phyloP scores from a whole-genome alignment of 2,329 filamentous ascomycete species.

The Fusarium pseudoanthophilum region DNA sequence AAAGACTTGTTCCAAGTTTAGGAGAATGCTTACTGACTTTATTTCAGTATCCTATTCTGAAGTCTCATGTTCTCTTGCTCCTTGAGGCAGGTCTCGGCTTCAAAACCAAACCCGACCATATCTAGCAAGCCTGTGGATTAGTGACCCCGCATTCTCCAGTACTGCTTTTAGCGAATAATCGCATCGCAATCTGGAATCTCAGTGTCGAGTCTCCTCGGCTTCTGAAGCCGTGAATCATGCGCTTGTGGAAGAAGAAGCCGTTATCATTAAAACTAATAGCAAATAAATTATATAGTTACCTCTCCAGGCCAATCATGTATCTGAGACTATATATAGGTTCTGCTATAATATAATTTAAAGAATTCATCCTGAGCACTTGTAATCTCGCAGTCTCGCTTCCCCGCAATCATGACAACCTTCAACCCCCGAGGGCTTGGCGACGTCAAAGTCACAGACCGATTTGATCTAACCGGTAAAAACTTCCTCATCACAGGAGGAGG shows the following conservation, averaged over 20 bases:
- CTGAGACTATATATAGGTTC: rapidly evolving
- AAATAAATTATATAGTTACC: not conserved
- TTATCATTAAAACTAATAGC: not conserved
- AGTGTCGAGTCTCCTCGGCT: not conserved
- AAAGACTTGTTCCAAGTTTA: no score
- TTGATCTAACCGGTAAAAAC: not conserved
- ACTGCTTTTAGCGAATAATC: not conserved
- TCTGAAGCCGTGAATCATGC: not conserved
- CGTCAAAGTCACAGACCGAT: not conserved
- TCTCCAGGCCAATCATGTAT: not conserved
- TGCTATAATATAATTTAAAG: no score
- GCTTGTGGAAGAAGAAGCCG: not conserved
- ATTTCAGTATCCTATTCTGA: no score
- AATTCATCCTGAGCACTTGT: not conserved
- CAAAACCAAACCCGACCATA: no score
- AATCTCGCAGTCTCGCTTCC: not conserved
- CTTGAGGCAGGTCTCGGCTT: not conserved
- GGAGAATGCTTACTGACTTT: no score
- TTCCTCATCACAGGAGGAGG: not conserved
- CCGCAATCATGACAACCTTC: not conserved
- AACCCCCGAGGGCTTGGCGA: not conserved
- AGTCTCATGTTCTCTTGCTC: no score
- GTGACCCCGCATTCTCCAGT: not conserved
- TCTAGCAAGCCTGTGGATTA: not conserved
- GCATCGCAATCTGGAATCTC: not conserved